These are phyloP conservation scores for Canariomyces notabilis DNA, from an alignment of 2,329 filamentous ascomycete genomes.

Conservation along the genomic window DNA sequence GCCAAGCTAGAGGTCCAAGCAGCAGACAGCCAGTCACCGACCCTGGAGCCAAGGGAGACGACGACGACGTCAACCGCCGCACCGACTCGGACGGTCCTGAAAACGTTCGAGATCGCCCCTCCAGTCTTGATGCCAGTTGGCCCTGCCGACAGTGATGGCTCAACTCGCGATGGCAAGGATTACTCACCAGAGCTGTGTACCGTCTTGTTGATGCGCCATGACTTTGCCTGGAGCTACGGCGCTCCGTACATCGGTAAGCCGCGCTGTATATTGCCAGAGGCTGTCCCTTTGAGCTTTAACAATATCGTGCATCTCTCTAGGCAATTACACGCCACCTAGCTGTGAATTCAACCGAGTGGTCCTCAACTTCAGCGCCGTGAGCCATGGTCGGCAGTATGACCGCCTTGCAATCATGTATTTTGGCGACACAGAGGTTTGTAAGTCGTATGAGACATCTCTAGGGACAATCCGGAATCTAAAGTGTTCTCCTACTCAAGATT, in stretches of 20 bases:
- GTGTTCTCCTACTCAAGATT: too few relatives aligned
- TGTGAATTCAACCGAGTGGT: constrained; percentile 70
- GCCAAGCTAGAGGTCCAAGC: not conserved
- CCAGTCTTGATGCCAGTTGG: constrained; percentile 54
- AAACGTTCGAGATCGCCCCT: constrained; percentile 65
- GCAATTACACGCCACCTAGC: constrained; percentile 58
- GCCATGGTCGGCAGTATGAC: constrained; percentile 69
- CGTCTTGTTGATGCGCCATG: constrained; percentile 62
- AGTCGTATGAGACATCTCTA: too few relatives aligned
- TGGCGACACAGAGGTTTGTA: constrained; percentile 71
- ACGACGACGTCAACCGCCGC: constrained; percentile 22
- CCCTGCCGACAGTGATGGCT: constrained; percentile 34
- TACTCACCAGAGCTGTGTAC: constrained; percentile 38
- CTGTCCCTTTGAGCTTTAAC: not conserved
- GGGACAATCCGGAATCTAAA: too few relatives aligned
- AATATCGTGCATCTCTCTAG: constrained; percentile 32
- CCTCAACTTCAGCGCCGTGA: constrained; percentile 71
- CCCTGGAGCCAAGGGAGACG: not conserved
- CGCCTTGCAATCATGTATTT: constrained; percentile 71
- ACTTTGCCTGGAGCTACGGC: constrained; percentile 70
- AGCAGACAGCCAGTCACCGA: constrained; percentile 1
- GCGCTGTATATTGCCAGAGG: too few relatives aligned
- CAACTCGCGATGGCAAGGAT: constrained; percentile 25
- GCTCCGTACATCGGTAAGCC: constrained; percentile 61
- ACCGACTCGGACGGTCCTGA: constrained; percentile 37